phyloP scores from a whole-genome alignment of 2,329 filamentous ascomycete species.

The Aureobasidium uvarum region DNA sequence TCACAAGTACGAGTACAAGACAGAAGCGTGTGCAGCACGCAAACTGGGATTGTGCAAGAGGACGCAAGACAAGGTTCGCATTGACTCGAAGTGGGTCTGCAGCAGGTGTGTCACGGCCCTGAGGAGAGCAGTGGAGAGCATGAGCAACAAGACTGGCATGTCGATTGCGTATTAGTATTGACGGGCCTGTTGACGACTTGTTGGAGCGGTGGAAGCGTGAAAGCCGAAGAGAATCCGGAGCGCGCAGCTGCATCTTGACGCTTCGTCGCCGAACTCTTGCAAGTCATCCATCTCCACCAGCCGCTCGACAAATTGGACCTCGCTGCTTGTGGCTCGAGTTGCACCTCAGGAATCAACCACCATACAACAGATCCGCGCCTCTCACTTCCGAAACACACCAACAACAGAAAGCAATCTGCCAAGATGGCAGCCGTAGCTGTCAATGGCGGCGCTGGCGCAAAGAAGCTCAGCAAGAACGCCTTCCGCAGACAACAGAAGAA shows the following conservation, averaged over 20 bases:
- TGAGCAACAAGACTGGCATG: slow-evolving; percentile 15
- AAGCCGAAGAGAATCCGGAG: slow-evolving; percentile 14
- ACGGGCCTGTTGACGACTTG: neutral
- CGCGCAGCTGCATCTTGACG: slow-evolving; percentile 12
- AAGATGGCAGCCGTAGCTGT: slow-evolving; percentile 40
- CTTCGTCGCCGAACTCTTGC: neutral
- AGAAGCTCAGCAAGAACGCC: slow-evolving; percentile 90
- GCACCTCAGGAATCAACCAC: neutral
- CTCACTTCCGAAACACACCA: neutral
- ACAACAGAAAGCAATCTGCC: neutral
- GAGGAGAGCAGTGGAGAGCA: slow-evolving; percentile 10
- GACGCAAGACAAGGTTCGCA: slow-evolving; percentile 1
- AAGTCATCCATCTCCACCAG: neutral
- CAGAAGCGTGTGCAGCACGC: slow-evolving; percentile 3
- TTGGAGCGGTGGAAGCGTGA: neutral
- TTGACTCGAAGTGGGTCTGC: slow-evolving; percentile 2
- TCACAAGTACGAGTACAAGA: neutral
- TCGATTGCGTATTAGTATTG: neutral
- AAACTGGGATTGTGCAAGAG: slow-evolving; percentile 11
- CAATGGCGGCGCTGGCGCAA: slow-evolving; percentile 34
- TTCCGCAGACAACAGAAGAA: slow-evolving; percentile 92
- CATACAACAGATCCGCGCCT: neutral
- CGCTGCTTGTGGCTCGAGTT: neutral
- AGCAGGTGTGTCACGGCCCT: neutral
- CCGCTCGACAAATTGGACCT: neutral